Evolutionary conservation across 106 monocot genomes (phyloP), one percentile per base, ranked within the genome.

Genomic region (Apostasia ramifera): DNA sequence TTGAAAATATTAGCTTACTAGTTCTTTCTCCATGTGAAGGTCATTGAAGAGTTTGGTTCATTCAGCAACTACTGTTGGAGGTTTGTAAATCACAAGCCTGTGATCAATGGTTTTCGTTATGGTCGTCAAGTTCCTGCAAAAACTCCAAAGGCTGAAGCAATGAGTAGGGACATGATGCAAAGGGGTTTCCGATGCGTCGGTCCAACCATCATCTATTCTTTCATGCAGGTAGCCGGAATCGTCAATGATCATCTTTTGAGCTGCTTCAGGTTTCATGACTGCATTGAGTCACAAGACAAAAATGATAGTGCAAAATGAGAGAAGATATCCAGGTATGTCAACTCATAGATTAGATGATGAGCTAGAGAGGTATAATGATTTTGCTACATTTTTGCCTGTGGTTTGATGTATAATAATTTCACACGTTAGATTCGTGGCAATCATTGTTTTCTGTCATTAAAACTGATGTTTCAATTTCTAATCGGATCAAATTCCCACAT

Each of bases 151-250:
- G 75, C 92, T 0, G 88, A 85, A 63, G 67, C 54, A 46, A 77
- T 88, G 38, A 92, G 92, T 74, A 92, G 81, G 79, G 85, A 88
- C 63, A 7, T 92, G 54, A 76, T 88, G 61, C 53, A 63, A 42
- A 80, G 85, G 68, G 91, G 92, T 2, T 88, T 88, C 69, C 82
- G 67, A 0, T 73, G 80, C 37, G 81, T 92, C 40, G 85, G 84
- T 2, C 83, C 92, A 2, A 85, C 80, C 0, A 58, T 85, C 2
- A 60, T 86, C 11, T 86, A 86, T 46, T 81, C 85, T 4, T 88
- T 88, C 70, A 85, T 88, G 88, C 85, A 88, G 59, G 78, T 80
- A n/a, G 68, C 79, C 7, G 80, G 88, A 13, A 67, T 85, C 0
- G 76, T 76, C 13, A 92, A 88, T 46, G 85, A 85, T 74, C 92